phyloP scores from a whole-genome alignment of 495 filamentous ascomycete species.

The Trichoderma erinaceum region DNA sequence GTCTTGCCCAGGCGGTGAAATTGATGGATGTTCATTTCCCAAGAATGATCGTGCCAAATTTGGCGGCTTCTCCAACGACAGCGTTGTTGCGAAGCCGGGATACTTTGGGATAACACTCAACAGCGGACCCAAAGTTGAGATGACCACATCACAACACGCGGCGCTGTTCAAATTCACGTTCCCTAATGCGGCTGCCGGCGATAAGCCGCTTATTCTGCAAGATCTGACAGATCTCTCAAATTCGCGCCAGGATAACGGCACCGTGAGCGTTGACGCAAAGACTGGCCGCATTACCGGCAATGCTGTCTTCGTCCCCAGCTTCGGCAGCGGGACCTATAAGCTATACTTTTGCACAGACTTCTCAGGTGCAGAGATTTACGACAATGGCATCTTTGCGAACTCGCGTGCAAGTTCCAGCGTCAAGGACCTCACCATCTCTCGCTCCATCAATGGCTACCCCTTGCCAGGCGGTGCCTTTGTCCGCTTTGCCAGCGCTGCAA shows the following conservation, averaged over 20 bases:
- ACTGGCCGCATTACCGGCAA: constrained; percentile 60
- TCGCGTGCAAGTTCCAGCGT: constrained; percentile 50
- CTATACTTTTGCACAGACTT: constrained; percentile 68
- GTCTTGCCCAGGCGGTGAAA: constrained; percentile 56
- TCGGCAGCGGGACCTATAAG: constrained; percentile 56
- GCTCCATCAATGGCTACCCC: constrained; percentile 57
- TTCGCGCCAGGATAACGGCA: constrained; percentile 56
- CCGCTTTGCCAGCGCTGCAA: constrained; percentile 43
- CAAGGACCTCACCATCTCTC: constrained; percentile 50
- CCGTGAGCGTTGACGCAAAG: constrained; percentile 43
- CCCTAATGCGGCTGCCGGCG: constrained; percentile 31
- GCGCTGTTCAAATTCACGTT: constrained; percentile 68
- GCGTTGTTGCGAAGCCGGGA: constrained; percentile 56
- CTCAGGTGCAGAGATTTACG: constrained; percentile 52
- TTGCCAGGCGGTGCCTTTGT: constrained; percentile 61
- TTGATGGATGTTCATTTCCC: constrained; percentile 59
- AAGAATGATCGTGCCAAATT: constrained; percentile 34
- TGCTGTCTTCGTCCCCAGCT: constrained; percentile 63
- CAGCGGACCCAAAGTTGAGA: constrained; percentile 55
- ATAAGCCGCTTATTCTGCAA: constrained; percentile 55
- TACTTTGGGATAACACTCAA: constrained; percentile 59
- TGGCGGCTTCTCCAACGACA: constrained; percentile 40
- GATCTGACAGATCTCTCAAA: constrained; percentile 62
- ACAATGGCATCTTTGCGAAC: constrained; percentile 59
- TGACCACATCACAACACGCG: constrained; percentile 60